Evolutionary conservation across 345 rosid genomes (phyloP).

Genomic region (Citrus cavaleriei): DNA sequence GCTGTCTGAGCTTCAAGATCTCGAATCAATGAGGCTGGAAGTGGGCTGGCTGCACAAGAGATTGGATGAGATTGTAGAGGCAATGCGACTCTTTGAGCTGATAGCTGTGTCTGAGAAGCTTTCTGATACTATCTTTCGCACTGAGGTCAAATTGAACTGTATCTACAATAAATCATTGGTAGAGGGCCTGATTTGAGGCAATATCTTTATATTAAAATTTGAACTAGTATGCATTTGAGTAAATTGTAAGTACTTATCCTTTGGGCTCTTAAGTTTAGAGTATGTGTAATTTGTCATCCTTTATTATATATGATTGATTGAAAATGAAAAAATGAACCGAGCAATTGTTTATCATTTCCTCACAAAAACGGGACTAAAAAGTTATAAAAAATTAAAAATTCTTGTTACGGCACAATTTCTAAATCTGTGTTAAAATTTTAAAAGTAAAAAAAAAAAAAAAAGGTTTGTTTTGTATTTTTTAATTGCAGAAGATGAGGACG

Average conservation of each 20-base stretch:
- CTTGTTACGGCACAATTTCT: too few relatives aligned
- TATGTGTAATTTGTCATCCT: too few relatives aligned
- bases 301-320: too few relatives aligned
- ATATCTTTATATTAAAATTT: neutral
- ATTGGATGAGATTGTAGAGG: slow-evolving; percentile 23
- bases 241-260: too few relatives aligned
- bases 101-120: neutral
- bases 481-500: neutral
- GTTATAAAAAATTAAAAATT: too few relatives aligned
- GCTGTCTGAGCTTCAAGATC: slow-evolving; percentile 20
- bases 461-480: neutral
- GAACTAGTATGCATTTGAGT: neutral
- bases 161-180: slow-evolving; percentile 2
- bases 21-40: slow-evolving; percentile 22
- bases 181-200: neutral
- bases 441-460: too few relatives aligned
- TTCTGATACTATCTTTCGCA: neutral
- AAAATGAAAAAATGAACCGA: too few relatives aligned
- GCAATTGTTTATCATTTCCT: too few relatives aligned
- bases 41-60: slow-evolving; percentile 31
- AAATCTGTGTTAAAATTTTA: too few relatives aligned
- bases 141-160: neutral
- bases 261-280: too few relatives aligned
- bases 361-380: too few relatives aligned
- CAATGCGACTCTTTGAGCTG: slow-evolving; percentile 3